phyloP scores from a whole-genome alignment of 495 filamentous ascomycete species.

The Tuber indicum region DNA sequence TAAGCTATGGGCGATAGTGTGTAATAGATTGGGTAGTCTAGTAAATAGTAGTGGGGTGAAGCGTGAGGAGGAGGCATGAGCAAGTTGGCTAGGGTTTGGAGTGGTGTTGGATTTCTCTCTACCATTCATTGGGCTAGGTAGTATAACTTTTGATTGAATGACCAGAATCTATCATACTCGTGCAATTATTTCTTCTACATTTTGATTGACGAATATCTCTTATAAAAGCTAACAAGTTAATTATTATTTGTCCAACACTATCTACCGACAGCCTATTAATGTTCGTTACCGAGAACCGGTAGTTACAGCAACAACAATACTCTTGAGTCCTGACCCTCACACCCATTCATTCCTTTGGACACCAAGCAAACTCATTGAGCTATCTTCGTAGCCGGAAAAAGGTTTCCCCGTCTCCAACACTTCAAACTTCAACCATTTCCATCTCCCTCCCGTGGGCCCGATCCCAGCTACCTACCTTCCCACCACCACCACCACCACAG shows the following conservation, averaged over 20 bases:
- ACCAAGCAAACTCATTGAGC: not conserved
- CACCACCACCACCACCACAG: not conserved
- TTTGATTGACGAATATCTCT: not conserved
- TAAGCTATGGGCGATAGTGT: not conserved
- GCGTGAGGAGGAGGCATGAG: not conserved
- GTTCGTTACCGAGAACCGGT: not conserved
- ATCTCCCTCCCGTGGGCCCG: not conserved
- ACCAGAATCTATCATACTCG: not conserved
- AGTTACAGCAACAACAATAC: too few species aligned
- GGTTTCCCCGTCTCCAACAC: not conserved
- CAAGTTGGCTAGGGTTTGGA: not conserved
- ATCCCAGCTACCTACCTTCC: not conserved
- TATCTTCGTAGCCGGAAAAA: not conserved
- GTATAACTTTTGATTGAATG: not conserved
- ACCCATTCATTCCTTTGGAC: not conserved
- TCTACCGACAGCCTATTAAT: not conserved
- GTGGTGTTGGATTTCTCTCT: not conserved
- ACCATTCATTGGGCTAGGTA: not conserved
- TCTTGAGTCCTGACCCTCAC: too few species aligned
- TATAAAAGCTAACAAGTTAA: not conserved
- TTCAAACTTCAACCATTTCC: not conserved
- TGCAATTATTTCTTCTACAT: not conserved
- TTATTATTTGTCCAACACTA: not conserved
- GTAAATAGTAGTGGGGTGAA: not conserved
- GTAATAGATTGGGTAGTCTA: not conserved